Conservation (phyloP, 495 filamentous ascomycete genomes). For the Xylaria sp. region DNA sequence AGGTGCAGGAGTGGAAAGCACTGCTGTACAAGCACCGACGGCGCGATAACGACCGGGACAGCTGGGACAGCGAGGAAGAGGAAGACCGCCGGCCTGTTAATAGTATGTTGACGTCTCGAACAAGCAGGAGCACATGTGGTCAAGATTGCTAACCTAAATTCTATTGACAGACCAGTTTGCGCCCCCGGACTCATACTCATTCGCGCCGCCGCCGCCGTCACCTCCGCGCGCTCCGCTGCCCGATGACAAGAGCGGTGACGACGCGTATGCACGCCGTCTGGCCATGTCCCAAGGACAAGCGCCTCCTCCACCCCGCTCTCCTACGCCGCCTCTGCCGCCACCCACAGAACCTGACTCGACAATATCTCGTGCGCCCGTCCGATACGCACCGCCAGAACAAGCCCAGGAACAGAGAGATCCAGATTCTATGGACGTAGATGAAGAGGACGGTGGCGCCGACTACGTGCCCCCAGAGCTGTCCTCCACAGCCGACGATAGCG, state of each 20-base stretch:
- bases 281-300: conserved; percentile 56
- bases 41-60: conserved; percentile 49
- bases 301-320: conserved; percentile 44
- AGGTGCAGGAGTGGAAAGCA: conserved; percentile 89
- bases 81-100: conserved; percentile 51
- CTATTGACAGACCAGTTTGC: conserved; percentile 69
- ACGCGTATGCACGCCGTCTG: conserved; percentile 72
- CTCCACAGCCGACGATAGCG: conserved; percentile 27
- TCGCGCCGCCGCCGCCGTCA: conserved; percentile 72
- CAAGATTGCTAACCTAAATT: conserved; percentile 36
- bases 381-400: conserved; percentile 72
- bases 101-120: conserved; percentile 50
- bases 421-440: conserved; percentile 60
- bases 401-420: conserved; percentile 43
- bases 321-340: conserved; percentile 55
- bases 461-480: conserved; percentile 48
- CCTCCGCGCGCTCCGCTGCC: conserved; percentile 52
- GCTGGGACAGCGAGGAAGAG: conserved; percentile 67
- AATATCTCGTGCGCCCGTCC: conserved; percentile 87
- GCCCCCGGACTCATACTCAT: conserved; percentile 69
- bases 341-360: conserved; percentile 58
- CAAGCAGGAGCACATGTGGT: background rate
- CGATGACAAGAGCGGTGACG: conserved; percentile 70
- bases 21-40: conserved; percentile 79
- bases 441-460: conserved; percentile 48